Evolutionary conservation across 805 yeast genomes (phyloP).

Genomic region (Suhomyces pyralidae): DNA sequence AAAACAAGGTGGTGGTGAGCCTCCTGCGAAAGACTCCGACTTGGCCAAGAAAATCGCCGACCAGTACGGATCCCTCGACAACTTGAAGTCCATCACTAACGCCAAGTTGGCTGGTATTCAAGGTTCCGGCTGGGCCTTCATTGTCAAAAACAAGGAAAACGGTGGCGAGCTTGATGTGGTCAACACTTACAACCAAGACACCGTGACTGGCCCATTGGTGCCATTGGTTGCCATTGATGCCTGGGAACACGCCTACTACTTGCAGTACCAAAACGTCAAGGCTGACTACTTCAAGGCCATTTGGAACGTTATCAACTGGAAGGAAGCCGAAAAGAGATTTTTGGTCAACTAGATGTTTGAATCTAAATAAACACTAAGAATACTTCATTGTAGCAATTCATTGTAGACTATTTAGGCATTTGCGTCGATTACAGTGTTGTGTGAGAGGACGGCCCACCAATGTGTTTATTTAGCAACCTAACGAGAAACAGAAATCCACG

Average conservation of each 20-base stretch:
- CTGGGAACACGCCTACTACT: constrained; percentile 96
- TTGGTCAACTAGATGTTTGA: constrained; percentile 6
- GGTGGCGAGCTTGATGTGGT: constrained; percentile 71
- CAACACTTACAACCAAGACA: constrained; percentile 84
- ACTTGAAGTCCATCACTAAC: constrained; percentile 61
- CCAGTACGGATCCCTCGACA: constrained; percentile 73
- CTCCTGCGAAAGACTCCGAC: constrained; percentile 50
- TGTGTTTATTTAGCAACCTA: not conserved
- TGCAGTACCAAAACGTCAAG: constrained; percentile 89
- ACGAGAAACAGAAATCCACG: not conserved
- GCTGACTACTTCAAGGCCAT: constrained; percentile 89
- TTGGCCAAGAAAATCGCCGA: constrained; percentile 56
- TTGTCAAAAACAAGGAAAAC: constrained; percentile 74
- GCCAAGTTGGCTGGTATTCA: constrained; percentile 71
- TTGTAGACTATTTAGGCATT: not conserved
- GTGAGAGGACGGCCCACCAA: too few species aligned
- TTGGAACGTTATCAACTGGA: constrained; percentile 94
- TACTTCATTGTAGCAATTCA: not conserved
- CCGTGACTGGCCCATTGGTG: constrained; percentile 63
- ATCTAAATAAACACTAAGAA: not conserved
- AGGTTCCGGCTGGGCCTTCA: constrained; percentile 96
- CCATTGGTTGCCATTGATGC: constrained; percentile 91
- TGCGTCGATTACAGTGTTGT: not conserved
- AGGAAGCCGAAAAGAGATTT: constrained; percentile 77
- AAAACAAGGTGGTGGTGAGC: constrained; percentile 72